phyloP scores from a whole-genome alignment of 768 basidiomycete species.

The Naganishia onofrii region DNA sequence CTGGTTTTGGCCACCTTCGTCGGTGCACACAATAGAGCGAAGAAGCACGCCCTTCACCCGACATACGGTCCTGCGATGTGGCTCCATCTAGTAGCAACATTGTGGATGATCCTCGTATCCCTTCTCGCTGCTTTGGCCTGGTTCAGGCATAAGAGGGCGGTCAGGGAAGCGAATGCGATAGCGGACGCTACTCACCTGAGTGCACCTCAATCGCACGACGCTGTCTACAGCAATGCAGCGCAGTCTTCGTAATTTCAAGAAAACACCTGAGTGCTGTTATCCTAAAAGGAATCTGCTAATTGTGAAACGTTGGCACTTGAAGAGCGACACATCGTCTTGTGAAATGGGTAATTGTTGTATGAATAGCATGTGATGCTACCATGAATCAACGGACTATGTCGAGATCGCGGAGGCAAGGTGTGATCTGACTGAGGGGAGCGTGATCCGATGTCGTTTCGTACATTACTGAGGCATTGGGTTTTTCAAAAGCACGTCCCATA shows the following conservation, averaged over 20 bases:
- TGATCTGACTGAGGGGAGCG: too few species aligned
- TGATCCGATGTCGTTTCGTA: too few species aligned
- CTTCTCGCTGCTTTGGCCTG: constrained; percentile 42
- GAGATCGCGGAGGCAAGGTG: too few species aligned
- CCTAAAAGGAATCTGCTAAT: too few species aligned
- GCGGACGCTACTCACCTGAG: neutral
- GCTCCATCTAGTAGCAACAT: constrained; percentile 40
- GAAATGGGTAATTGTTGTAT: too few species aligned
- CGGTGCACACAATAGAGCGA: constrained; percentile 40
- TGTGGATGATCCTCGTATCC: constrained; percentile 37
- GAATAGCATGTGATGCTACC: too few species aligned
- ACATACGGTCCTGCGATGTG: constrained; percentile 45
- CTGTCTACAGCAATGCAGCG: neutral
- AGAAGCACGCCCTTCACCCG: constrained; percentile 30
- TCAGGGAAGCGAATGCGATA: constrained; percentile 1
- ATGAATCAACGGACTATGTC: too few species aligned
- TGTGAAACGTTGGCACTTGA: too few species aligned
- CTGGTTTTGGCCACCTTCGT: constrained; percentile 43
- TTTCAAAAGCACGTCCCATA: too few species aligned
- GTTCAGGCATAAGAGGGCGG: constrained; percentile 33
- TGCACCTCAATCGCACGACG: neutral
- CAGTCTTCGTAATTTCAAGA: neutral
- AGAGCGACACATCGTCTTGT: too few species aligned
- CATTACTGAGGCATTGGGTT: too few species aligned
- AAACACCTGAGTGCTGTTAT: too few species aligned